Percentiles rank a stretch among this genome's conserved stretches.
Evolutionary conservation across 495 filamentous ascomycete species (phyloP).

Genomic region (Parathielavia hyrcaniae): DNA sequence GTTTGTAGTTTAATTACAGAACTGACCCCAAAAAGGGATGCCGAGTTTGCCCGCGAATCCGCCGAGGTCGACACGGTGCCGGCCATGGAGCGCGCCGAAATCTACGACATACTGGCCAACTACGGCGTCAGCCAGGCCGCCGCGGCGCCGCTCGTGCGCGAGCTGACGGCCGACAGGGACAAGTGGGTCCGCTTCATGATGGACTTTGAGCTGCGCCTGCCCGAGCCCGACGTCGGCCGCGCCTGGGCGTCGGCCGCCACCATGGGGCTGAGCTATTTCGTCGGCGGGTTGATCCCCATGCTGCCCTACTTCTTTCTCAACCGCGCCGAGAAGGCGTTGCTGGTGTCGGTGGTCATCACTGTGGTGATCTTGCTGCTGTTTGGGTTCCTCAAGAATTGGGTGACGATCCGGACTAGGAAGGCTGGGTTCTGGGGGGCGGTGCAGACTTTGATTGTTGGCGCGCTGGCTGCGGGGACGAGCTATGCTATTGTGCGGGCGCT

Average conservation of each 20-base stretch:
- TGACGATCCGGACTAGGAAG: slow-evolving; percentile 26
- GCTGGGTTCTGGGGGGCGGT: slow-evolving; percentile 37
- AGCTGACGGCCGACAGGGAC: slow-evolving; percentile 37
- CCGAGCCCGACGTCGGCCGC: slow-evolving; percentile 37
- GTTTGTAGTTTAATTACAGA: no score
- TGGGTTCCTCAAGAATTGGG: slow-evolving; percentile 47
- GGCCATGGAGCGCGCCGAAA: slow-evolving; percentile 40
- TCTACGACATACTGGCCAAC: slow-evolving; percentile 37
- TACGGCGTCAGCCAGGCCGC: slow-evolving; percentile 38
- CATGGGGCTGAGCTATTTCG: slow-evolving; percentile 50
- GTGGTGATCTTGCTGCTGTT: slow-evolving; percentile 48
- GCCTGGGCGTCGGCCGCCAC: slow-evolving; percentile 45
- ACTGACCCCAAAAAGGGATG: slow-evolving; percentile 46
- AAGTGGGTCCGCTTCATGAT: slow-evolving; percentile 50
- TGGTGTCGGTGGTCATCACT: slow-evolving; percentile 47
- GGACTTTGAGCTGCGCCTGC: slow-evolving; percentile 47
- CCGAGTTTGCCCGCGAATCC: slow-evolving; percentile 42
- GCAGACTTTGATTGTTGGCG: slow-evolving; percentile 41
- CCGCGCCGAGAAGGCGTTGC: slow-evolving; percentile 41
- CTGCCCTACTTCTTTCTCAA: slow-evolving; percentile 50
- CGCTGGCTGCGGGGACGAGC: slow-evolving; percentile 40
- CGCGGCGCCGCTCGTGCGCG: slow-evolving; percentile 34
- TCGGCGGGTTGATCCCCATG: slow-evolving; percentile 53
- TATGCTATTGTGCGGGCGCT: slow-evolving; percentile 38
- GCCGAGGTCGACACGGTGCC: slow-evolving; percentile 39